These are phyloP conservation scores for Plasmodium fragile DNA, from an alignment of 169 alveolate genomes.

Conservation along the genomic window DNA sequence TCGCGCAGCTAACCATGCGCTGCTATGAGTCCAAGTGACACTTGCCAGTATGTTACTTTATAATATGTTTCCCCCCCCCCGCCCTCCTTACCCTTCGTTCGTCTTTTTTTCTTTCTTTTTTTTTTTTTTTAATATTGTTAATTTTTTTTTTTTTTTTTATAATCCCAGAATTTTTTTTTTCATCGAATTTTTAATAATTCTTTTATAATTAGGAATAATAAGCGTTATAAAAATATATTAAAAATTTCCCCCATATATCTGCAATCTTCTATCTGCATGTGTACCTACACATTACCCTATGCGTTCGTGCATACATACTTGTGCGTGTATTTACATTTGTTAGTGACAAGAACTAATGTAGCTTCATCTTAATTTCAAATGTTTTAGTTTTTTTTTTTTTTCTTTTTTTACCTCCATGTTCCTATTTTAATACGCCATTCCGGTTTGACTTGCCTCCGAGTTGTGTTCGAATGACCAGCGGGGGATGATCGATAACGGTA, in stretches of 20 bases:
- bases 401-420: not conserved
- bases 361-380: constrained; percentile 33
- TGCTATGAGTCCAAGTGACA: not conserved
- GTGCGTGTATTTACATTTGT: constrained; percentile 2
- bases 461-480: not conserved
- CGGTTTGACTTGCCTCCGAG: not conserved
- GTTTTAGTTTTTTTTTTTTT: constrained; percentile 28
- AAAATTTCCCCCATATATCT: not conserved
- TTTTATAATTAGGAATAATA: constrained; percentile 44
- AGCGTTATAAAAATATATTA: not conserved
- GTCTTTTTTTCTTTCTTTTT: not conserved
- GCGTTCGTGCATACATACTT: constrained; percentile 6
- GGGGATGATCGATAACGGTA: not conserved
- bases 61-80: not conserved
- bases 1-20: constrained; percentile 44
- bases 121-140: constrained; percentile 2
- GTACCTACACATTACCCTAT: constrained; percentile 9
- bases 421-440: not conserved
- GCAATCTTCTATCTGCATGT: constrained; percentile 4
- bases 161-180: constrained; percentile 15
- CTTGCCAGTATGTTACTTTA: constrained; percentile 3
- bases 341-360: constrained; percentile 10
- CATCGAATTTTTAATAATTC: constrained; percentile 47
- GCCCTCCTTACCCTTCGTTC: not conserved
- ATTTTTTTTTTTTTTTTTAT: constrained; percentile 20